Percentiles rank a stretch among this genome's conserved stretches.
Evolutionary conservation across 371 early-diverging fungal genomes (phyloP).

Genomic region (Sporodiniella umbellata): DNA sequence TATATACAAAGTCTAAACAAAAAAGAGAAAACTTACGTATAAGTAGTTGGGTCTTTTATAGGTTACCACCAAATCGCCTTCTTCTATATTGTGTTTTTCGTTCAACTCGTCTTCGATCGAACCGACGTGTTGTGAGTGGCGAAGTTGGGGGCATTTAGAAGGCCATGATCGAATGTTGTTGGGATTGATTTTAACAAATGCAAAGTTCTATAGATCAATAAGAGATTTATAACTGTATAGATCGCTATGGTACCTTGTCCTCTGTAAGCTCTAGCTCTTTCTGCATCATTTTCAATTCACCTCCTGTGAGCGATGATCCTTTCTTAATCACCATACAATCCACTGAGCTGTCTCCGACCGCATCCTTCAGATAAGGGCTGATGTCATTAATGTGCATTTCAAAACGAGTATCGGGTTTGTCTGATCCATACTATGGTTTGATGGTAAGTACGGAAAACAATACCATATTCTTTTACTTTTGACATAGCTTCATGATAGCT

Average conservation of each 20-base stretch:
- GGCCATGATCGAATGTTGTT: constrained; percentile 58
- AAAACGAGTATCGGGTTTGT: constrained; percentile 88
- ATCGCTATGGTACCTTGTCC: constrained; percentile 19
- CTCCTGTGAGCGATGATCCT: constrained; percentile 33
- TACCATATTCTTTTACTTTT: constrained; percentile 33
- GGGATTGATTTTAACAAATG: constrained; percentile 57
- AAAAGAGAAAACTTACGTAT: constrained; percentile 37
- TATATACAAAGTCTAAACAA: neutral
- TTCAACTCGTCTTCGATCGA: constrained; percentile 25
- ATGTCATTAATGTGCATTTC: constrained; percentile 65
- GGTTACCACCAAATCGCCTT: constrained; percentile 60
- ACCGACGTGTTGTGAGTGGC: constrained; percentile 24
- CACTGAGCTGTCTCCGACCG: constrained; percentile 18
- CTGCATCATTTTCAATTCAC: constrained; percentile 36
- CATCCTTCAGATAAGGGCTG: constrained; percentile 21
- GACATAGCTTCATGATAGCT: constrained; percentile 82
- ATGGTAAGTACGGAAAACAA: neutral
- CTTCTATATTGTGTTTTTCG: constrained; percentile 32
- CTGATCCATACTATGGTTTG: constrained; percentile 75
- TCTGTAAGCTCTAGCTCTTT: constrained; percentile 25
- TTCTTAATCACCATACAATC: constrained; percentile 48
- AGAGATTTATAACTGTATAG: neutral
- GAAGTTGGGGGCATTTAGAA: constrained; percentile 32
- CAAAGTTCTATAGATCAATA: constrained; percentile 20
- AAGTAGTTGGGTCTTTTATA: constrained; percentile 55